These are phyloP conservation scores for Stenocarpella maydis DNA, from an alignment of 2,329 filamentous ascomycete species.

Conservation along the genomic window DNA sequence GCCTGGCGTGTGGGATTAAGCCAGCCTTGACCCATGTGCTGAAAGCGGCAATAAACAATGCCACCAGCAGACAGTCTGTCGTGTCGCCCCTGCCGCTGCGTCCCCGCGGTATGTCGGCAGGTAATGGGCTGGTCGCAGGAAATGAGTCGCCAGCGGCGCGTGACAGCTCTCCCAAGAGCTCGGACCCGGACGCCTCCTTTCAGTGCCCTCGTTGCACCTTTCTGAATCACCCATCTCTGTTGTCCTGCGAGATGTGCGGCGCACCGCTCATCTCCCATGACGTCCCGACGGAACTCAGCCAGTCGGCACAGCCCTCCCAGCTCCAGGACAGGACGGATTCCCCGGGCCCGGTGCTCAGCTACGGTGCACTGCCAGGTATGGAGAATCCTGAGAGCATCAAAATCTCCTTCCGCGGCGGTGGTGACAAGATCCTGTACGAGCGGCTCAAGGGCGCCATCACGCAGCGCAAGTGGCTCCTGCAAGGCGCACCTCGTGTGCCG, in stretches of 20 bases:
- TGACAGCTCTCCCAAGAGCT: conserved; percentile 33
- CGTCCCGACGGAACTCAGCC: conserved; percentile 50
- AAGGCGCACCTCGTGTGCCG: conserved; percentile 88
- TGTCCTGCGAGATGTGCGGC: conserved; percentile 90
- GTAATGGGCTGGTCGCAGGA: conserved; percentile 33
- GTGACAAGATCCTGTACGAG: conserved; percentile 90
- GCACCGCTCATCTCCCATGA: conserved; percentile 72
- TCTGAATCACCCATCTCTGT: conserved; percentile 86
- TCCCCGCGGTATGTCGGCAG: conserved; percentile 36
- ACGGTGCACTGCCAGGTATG: conserved; percentile 47
- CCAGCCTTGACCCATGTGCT: conserved; percentile 83
- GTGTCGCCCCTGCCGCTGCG: conserved; percentile 44
- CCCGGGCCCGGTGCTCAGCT: conserved; percentile 73
- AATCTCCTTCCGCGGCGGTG: conserved; percentile 88
- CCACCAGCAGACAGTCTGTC: conserved; percentile 61
- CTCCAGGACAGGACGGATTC: conserved; percentile 68
- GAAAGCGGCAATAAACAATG: conserved; percentile 85
- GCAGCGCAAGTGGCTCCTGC: conserved; percentile 94
- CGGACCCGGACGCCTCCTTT: conserved; percentile 54
- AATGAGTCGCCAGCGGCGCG: conserved; percentile 26
- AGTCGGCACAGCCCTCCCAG: conserved; percentile 47
- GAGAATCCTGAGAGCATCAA: conserved; percentile 82
- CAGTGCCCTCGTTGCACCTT: conserved; percentile 92
- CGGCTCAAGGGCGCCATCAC: conserved; percentile 86
- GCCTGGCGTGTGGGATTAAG: conserved; percentile 92